Percentiles rank a stretch among this genome's conserved stretches.
Evolutionary conservation across 2,329 filamentous ascomycete species (phyloP).

Genomic region (Emmonsiellopsis sp.): DNA sequence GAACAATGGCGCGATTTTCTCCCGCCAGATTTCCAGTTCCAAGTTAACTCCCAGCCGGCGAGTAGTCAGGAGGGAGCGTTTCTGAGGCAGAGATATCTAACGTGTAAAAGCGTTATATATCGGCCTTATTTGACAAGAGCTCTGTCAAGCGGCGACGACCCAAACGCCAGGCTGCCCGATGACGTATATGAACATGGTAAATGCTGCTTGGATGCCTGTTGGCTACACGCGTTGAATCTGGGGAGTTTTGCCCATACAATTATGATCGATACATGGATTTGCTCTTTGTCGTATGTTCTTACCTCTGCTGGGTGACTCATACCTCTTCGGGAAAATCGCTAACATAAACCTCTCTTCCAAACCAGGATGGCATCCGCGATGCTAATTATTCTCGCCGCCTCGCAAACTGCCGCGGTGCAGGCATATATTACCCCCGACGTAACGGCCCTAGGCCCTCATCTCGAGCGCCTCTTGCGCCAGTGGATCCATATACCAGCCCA

Average conservation of each 20-base stretch:
- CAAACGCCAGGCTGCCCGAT: constrained; percentile 17
- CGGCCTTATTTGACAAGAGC: constrained; percentile 44
- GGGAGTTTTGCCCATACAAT: constrained; percentile 42
- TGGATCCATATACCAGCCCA: constrained; percentile 36
- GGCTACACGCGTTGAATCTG: constrained; percentile 42
- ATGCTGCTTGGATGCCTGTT: constrained; percentile 39
- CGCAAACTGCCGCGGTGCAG: constrained; percentile 29
- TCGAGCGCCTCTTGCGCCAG: constrained; percentile 30
- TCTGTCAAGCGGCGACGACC: constrained; percentile 28
- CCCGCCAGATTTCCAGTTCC: constrained; percentile 22
- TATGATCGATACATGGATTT: constrained; percentile 47
- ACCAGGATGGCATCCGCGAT: constrained; percentile 42
- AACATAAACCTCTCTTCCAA: too few relatives aligned
- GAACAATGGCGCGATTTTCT: constrained; percentile 26
- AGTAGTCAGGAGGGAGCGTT: constrained; percentile 39
- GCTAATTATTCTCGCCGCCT: constrained; percentile 40
- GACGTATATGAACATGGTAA: constrained; percentile 35
- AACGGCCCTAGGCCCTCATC: constrained; percentile 32
- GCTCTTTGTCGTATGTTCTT: constrained; percentile 40
- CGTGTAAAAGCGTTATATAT: constrained; percentile 45
- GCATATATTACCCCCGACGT: constrained; percentile 32
- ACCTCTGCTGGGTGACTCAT: too few relatives aligned
- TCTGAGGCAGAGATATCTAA: constrained; percentile 42
- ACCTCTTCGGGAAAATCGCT: too few relatives aligned
- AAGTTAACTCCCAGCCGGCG: constrained; percentile 21